Evolutionary conservation across 306 rosid species (phyloP).

Genomic region (Vigna angularis): DNA sequence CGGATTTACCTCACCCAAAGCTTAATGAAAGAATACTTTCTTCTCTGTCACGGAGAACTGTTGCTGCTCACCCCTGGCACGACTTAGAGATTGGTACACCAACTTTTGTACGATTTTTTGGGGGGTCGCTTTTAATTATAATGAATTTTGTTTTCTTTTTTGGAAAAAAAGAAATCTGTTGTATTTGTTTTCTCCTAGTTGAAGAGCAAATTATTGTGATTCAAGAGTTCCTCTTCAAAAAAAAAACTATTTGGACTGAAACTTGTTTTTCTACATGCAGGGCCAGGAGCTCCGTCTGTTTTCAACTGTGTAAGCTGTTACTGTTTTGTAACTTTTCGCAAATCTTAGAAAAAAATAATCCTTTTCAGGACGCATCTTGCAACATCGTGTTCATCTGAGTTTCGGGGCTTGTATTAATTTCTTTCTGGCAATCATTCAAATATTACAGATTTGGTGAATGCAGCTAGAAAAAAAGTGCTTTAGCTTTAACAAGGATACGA

Average conservation of each 20-base stretch:
- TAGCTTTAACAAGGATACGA: conserved; percentile 14
- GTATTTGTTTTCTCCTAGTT: neutral
- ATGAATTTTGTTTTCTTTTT: neutral
- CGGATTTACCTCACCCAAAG: conserved; percentile 44
- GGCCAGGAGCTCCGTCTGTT: conserved; percentile 94
- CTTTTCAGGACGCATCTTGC: conserved; percentile 10
- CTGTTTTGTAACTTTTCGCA: conserved; percentile 15
- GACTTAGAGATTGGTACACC: conserved; percentile 87
- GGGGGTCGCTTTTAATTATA: neutral
- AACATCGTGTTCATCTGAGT: conserved; percentile 17
- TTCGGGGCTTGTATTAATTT: conserved; percentile 8
- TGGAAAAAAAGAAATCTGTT: neutral
- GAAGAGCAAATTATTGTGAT: neutral
- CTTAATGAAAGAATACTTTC: conserved; percentile 94
- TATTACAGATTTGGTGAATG: neutral
- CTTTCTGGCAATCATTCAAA: conserved; percentile 3
- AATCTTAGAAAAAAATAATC: neutral
- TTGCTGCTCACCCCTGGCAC: conserved; percentile 99
- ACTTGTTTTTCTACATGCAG: conserved; percentile 57
- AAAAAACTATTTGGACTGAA: neutral
- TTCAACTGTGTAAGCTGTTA: conserved; percentile 84
- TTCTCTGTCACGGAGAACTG: conserved; percentile 80
- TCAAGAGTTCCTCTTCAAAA: neutral
- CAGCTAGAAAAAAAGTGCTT: conserved; percentile 13
- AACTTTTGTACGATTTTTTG: neutral